Percentiles rank a stretch among this genome's conserved stretches.
phyloP scores from a whole-genome alignment of 2,329 filamentous ascomycete species.

The Ceratocystiopsis sp. region DNA sequence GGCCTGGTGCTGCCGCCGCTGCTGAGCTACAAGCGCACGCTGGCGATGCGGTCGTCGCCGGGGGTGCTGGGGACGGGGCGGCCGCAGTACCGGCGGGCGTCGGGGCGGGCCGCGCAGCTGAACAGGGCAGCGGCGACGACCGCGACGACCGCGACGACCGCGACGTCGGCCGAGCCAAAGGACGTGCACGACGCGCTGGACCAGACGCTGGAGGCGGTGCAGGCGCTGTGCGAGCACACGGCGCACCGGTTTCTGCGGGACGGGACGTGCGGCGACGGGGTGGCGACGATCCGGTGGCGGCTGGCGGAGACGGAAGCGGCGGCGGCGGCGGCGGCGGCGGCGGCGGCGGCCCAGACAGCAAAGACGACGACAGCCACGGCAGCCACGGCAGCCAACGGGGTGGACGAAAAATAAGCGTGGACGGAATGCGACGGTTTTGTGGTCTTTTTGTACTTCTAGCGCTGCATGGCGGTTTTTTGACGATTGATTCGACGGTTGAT shows the following conservation, averaged over 20 bases:
- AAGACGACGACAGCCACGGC: no score
- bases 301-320: constrained; percentile 43
- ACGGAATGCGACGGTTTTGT: no score
- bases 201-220: constrained; percentile 61
- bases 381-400: background rate
- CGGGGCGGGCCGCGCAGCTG: constrained; percentile 1
- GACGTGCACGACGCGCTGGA: constrained; percentile 60
- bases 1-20: background rate
- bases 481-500: no score
- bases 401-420: no score
- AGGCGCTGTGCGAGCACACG: constrained; percentile 67
- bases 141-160: background rate
- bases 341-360: background rate
- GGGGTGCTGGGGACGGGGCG: constrained; percentile 13
- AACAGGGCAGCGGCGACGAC: background rate
- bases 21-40: constrained; percentile 21
- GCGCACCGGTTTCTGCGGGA: constrained; percentile 82
- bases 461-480: no score
- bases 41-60: constrained; percentile 19
- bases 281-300: constrained; percentile 49
- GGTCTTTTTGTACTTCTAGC: no score
- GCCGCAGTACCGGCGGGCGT: constrained; percentile 12
- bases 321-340: no score
- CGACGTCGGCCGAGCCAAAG: constrained; percentile 7
- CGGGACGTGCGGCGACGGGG: constrained; percentile 65